A percentile compares a stretch with the other conserved stretches of the same genome.
These are phyloP conservation scores for Neopestalotiopsis rosae DNA, from an alignment of 2,329 filamentous ascomycete species.

Conservation along the genomic window DNA sequence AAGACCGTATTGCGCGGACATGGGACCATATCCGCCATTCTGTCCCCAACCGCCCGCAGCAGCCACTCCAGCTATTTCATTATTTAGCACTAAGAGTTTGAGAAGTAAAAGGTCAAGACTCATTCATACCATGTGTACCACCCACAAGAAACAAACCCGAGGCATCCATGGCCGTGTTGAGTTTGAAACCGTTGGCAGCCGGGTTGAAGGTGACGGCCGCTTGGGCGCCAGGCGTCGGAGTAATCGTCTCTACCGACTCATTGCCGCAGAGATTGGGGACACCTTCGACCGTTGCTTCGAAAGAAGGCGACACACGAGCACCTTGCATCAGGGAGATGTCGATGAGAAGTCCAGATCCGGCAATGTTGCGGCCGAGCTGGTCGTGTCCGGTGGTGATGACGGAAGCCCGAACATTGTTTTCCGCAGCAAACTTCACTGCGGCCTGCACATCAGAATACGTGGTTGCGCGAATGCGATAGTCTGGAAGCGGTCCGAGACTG, in stretches of 20 bases:
- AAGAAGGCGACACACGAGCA: neutral
- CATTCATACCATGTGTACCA: neutral
- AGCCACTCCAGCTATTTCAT: neutral
- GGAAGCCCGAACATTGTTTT: neutral
- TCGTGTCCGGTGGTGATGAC: neutral
- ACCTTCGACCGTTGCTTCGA: neutral
- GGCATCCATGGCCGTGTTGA: neutral
- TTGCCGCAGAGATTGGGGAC: neutral
- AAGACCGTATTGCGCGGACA: neutral
- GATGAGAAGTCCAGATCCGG: neutral
- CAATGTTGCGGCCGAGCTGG: neutral
- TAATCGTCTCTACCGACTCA: neutral
- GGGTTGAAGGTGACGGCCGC: constrained; percentile 3
- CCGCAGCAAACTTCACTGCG: neutral
- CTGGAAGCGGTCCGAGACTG: neutral
- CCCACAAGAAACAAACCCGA: neutral
- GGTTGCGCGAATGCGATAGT: constrained; percentile 2
- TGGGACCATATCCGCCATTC: neutral
- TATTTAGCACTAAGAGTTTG: too few relatives aligned
- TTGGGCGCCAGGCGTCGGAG: neutral
- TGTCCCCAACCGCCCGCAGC: constrained; percentile 2
- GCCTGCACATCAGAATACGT: neutral
- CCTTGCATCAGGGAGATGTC: neutral
- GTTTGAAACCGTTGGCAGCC: neutral
- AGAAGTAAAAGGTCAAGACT: too few relatives aligned